These are phyloP conservation scores for Paraconiothyrium brasiliense DNA, from an alignment of 2,329 filamentous ascomycete genomes.

Conservation along the genomic window DNA sequence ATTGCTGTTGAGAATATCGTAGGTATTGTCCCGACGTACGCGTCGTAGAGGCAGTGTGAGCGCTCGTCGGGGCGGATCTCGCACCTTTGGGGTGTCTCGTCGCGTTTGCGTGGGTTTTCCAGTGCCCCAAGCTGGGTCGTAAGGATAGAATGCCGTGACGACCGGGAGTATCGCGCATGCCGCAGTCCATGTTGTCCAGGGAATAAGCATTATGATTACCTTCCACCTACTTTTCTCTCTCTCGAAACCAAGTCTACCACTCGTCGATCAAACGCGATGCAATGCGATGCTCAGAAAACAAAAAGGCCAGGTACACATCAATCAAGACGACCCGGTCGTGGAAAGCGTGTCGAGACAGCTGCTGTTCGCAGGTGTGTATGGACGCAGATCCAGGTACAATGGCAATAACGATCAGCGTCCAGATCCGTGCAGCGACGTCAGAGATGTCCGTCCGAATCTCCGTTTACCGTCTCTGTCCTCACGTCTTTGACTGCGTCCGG, in stretches of 20 bases:
- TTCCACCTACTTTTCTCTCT: neutral
- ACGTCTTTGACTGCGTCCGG: neutral
- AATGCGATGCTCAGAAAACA: neutral
- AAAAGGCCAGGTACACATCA: slow-evolving; percentile 17
- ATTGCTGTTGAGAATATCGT: slow-evolving; percentile 51
- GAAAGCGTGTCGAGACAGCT: neutral
- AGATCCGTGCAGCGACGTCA: neutral
- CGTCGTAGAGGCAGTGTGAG: slow-evolving; percentile 42
- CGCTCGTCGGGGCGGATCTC: neutral
- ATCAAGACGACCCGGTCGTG: slow-evolving; percentile 24
- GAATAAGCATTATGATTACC: slow-evolving; percentile 37
- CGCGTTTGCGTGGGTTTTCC: slow-evolving; percentile 18
- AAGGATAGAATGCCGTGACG: slow-evolving; percentile 49
- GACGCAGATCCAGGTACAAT: neutral
- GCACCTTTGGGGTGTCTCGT: slow-evolving; percentile 11
- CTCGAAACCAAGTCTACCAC: neutral
- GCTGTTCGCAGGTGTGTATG: neutral
- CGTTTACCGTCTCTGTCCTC: neutral
- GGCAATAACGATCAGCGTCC: neutral
- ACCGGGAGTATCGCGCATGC: slow-evolving; percentile 38
- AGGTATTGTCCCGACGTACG: slow-evolving; percentile 58
- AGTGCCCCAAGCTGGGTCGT: slow-evolving; percentile 30
- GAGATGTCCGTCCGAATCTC: slow-evolving; percentile 7
- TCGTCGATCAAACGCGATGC: neutral
- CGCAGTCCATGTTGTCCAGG: slow-evolving; percentile 32